Conservation (phyloP, 495 filamentous ascomycete genomes). For the Acidiella bohemica region DNA sequence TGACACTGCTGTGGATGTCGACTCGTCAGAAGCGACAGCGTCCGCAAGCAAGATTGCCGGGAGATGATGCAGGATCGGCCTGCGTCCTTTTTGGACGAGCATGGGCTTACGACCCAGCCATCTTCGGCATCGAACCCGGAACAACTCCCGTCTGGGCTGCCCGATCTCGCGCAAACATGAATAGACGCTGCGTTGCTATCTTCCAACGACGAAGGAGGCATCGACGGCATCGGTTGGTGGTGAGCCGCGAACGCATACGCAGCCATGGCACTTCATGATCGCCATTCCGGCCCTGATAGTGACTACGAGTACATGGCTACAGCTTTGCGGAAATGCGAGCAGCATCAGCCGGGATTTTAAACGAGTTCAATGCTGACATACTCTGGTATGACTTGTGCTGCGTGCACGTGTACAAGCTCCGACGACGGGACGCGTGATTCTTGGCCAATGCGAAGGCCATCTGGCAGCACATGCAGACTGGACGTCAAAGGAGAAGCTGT, state of each 20-base stretch:
- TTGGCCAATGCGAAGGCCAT: constrained; percentile 8
- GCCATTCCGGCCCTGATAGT: neutral
- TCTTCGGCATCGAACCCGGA: too few species aligned
- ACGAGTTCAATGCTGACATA: constrained; percentile 19
- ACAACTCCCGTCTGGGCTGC: too few species aligned
- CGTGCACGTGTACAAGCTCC: constrained; percentile 8
- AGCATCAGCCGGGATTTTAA: constrained; percentile 6
- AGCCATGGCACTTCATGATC: constrained; percentile 11
- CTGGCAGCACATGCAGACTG: constrained; percentile 13
- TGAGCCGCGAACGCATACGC: constrained; percentile 15
- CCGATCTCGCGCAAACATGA: too few species aligned
- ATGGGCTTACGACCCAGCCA: too few species aligned
- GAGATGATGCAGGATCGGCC: too few species aligned
- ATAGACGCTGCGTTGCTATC: too few species aligned
- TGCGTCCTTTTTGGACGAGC: too few species aligned
- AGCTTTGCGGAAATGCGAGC: constrained; percentile 8
- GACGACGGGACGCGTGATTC: constrained; percentile 11
- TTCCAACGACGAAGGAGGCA: too few species aligned
- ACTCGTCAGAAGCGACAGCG: too few species aligned
- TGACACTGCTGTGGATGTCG: too few species aligned
- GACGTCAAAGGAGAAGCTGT: neutral
- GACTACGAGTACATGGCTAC: constrained; percentile 5
- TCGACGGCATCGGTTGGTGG: constrained; percentile 19
- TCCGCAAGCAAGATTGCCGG: too few species aligned
- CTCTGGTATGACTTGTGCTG: constrained; percentile 17